Percentiles rank a stretch among this genome's conserved stretches.
These are phyloP conservation scores for Colletotrichum cordylinicola DNA, from an alignment of 2,329 filamentous ascomycete genomes.

Conservation along the genomic window DNA sequence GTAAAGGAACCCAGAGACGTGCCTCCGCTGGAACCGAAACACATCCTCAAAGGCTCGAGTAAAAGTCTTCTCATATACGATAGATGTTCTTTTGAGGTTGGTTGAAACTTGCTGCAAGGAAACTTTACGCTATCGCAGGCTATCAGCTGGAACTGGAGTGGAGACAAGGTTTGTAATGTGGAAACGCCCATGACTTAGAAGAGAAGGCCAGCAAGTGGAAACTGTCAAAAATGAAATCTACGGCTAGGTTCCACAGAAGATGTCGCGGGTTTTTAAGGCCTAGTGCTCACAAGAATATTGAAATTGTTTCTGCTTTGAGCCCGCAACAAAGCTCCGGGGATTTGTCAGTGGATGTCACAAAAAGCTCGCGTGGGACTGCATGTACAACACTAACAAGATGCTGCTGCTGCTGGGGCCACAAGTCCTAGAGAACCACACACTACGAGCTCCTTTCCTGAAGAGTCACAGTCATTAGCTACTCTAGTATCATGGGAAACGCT, in stretches of 20 bases:
- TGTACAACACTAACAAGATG: background rate
- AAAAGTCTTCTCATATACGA: background rate
- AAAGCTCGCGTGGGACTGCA: background rate
- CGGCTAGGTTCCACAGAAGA: background rate
- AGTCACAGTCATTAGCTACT: background rate
- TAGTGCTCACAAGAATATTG: background rate
- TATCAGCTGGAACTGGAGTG: background rate
- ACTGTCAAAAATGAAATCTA: background rate
- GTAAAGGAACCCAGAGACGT: accelerated
- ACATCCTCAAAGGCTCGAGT: background rate
- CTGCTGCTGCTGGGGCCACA: background rate
- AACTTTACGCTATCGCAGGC: background rate
- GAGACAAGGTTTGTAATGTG: background rate
- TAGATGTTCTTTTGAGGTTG: background rate
- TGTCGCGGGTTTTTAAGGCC: background rate
- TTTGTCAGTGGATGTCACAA: background rate
- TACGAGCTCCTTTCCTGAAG: background rate
- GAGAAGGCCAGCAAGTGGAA: background rate
- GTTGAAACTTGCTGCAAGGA: background rate
- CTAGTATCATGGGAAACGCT: accelerated
- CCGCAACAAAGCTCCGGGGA: background rate
- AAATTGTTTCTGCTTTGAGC: background rate
- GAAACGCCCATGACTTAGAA: background rate
- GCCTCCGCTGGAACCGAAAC: accelerated
- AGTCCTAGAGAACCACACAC: background rate